Percentiles rank a stretch among this genome's conserved stretches.
These are phyloP conservation scores for Takakia lepidozioides DNA, from an alignment of 225 moss, liverwort and hornwort genomes.

Conservation along the genomic window DNA sequence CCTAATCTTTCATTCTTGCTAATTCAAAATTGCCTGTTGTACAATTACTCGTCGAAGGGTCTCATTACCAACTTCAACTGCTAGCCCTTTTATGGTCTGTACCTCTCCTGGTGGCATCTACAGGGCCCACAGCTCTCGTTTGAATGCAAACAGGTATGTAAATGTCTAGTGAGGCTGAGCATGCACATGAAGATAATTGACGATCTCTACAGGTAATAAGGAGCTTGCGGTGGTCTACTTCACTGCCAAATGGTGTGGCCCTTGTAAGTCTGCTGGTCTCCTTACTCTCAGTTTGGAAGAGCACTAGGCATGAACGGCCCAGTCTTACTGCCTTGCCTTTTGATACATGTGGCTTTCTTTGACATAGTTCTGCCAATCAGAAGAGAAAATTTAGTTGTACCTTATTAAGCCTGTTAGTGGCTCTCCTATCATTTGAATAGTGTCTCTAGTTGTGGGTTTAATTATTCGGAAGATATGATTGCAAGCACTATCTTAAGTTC, in stretches of 20 bases:
- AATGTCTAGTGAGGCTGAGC: not conserved
- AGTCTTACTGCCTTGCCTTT: too few relatives aligned
- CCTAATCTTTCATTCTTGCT: too few relatives aligned
- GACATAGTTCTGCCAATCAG: too few relatives aligned
- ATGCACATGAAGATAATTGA: not conserved
- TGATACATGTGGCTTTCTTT: too few relatives aligned
- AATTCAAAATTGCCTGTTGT: too few relatives aligned
- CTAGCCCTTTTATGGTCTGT: not conserved
- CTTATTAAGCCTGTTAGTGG: not conserved
- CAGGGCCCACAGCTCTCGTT: not conserved
- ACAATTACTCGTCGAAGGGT: not conserved
- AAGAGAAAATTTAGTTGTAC: not conserved
- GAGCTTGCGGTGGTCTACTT: constrained; percentile 47
- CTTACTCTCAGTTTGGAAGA: too few relatives aligned
- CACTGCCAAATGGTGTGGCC: constrained; percentile 57
- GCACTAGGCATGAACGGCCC: too few relatives aligned
- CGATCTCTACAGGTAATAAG: constrained; percentile 20
- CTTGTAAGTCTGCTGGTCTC: constrained; percentile 40
- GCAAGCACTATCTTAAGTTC: too few relatives aligned
- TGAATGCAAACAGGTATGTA: not conserved
- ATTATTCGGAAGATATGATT: too few relatives aligned
- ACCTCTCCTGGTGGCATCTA: not conserved
- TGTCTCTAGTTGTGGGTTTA: too few relatives aligned
- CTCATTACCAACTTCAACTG: not conserved
- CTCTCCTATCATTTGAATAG: too few relatives aligned